These are phyloP conservation scores for Trichosporon ovoides DNA, from an alignment of 1,284 basidiomycete species.

Conservation along the genomic window DNA sequence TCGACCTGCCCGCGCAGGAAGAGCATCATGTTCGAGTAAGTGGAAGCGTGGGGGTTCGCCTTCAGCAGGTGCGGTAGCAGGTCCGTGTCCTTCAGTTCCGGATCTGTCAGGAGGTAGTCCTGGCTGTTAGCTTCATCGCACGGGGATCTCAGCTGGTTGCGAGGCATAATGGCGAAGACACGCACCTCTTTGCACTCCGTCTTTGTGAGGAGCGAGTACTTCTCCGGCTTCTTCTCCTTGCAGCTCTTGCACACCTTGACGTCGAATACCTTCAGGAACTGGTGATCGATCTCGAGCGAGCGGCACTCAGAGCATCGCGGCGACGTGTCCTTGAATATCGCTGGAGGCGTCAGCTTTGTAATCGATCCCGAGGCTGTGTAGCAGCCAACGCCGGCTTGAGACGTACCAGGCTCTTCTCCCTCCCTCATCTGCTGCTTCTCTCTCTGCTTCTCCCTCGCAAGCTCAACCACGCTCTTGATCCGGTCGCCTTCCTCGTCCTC, in stretches of 20 bases:
- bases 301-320: slow-evolving; percentile 78
- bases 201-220: slow-evolving; percentile 92
- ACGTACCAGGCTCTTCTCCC: slow-evolving; percentile 61
- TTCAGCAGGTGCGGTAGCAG: slow-evolving; percentile 88
- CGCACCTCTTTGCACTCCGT: slow-evolving; percentile 93
- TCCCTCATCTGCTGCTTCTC: slow-evolving; percentile 67
- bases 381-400: neutral
- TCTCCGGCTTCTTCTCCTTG: slow-evolving; percentile 80
- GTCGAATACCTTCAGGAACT: slow-evolving; percentile 69
- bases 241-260: slow-evolving; percentile 83
- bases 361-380: neutral
- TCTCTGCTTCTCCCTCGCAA: slow-evolving; percentile 61
- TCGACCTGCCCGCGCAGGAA: slow-evolving; percentile 93
- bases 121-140: slow-evolving; percentile 47
- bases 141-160: neutral
- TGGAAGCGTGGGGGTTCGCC: slow-evolving; percentile 93
- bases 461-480: slow-evolving; percentile 61
- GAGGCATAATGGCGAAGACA: too few relatives aligned
- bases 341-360: slow-evolving; percentile 14
- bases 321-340: slow-evolving; percentile 58
- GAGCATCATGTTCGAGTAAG: slow-evolving; percentile 99
- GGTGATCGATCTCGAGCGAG: slow-evolving; percentile 77
- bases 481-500: slow-evolving; percentile 55
- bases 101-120: slow-evolving; percentile 86
- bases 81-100: slow-evolving; percentile 87